phyloP scores from a whole-genome alignment of 495 filamentous ascomycete species.

The Lasiosphaeria miniovina region DNA sequence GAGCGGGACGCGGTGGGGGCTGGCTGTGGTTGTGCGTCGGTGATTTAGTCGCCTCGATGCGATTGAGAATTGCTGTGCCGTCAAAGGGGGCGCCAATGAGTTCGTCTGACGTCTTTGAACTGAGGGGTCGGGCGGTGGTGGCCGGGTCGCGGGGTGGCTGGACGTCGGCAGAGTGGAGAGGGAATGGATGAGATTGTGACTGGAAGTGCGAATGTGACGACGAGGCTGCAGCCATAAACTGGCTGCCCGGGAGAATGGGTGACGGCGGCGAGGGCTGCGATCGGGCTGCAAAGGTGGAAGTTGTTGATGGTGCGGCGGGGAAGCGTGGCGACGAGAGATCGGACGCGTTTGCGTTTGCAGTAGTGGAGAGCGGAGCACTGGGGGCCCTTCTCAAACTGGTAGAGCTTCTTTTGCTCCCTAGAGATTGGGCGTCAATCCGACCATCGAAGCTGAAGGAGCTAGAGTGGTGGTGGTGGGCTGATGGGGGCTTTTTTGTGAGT shows the following conservation, averaged over 20 bases:
- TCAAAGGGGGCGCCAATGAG: slow-evolving; percentile 68
- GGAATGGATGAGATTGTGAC: not conserved
- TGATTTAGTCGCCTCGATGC: slow-evolving; percentile 59
- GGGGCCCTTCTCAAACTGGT: slow-evolving; percentile 64
- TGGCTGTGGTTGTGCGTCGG: slow-evolving; percentile 34
- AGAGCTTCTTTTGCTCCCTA: slow-evolving; percentile 55
- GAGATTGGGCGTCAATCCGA: slow-evolving; percentile 51
- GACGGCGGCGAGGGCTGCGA: slow-evolving; percentile 35
- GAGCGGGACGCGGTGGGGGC: slow-evolving; percentile 32
- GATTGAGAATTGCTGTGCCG: slow-evolving; percentile 64
- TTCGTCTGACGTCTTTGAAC: slow-evolving; percentile 65
- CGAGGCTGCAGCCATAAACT: slow-evolving; percentile 28
- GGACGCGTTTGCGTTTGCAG: slow-evolving; percentile 33
- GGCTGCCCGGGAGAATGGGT: slow-evolving; percentile 33
- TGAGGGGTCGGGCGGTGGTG: slow-evolving; percentile 46
- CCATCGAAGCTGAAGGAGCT: slow-evolving; percentile 42
- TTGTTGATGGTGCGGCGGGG: slow-evolving; percentile 24
- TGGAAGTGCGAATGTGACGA: slow-evolving; percentile 11
- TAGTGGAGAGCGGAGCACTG: slow-evolving; percentile 57
- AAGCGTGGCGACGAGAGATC: slow-evolving; percentile 44
- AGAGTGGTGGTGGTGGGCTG: slow-evolving; percentile 37
- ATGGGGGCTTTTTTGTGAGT: slow-evolving; percentile 55
- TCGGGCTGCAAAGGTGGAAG: slow-evolving; percentile 18
- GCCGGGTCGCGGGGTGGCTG: slow-evolving; percentile 24
- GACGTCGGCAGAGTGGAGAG: slow-evolving; percentile 1